phyloP scores from a whole-genome alignment of 2,329 filamentous ascomycete genomes.

The Byssochlamys sp. region DNA sequence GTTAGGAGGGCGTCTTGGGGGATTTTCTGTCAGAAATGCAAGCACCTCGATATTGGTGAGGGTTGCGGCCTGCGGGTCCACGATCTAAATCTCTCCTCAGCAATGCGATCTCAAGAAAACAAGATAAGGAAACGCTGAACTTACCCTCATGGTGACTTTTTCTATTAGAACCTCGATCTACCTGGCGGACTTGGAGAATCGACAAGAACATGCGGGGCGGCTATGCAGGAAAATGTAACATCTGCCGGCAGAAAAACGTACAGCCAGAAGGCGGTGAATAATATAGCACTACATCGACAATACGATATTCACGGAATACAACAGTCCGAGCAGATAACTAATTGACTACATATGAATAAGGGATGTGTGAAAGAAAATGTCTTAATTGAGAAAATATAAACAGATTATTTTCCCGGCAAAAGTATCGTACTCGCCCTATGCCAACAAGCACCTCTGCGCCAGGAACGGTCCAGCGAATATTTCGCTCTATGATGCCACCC shows the following conservation, averaged over 20 bases:
- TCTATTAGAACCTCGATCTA: neutral
- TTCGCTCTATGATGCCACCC: conserved; percentile 24
- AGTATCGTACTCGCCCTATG: conserved; percentile 14
- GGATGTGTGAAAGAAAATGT: neutral
- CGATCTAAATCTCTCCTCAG: conserved; percentile 1
- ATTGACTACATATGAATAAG: neutral
- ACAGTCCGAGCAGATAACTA: conserved; percentile 7
- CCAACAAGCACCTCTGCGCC: conserved; percentile 23
- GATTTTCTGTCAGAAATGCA: conserved; percentile 29
- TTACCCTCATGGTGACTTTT: neutral
- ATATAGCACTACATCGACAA: neutral
- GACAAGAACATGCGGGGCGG: neutral
- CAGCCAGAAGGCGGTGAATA: neutral
- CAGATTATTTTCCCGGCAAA: conserved; percentile 12
- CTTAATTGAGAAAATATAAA: conserved; percentile 4
- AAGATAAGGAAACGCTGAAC: neutral
- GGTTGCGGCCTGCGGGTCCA: conserved; percentile 10
- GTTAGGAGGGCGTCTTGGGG: conserved; percentile 32
- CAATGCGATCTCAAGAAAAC: neutral
- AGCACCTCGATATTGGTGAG: conserved; percentile 35
- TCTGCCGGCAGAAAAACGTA: neutral
- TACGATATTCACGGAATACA: neutral
- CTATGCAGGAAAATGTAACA: neutral
- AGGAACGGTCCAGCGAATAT: conserved; percentile 17
- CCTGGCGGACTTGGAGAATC: neutral